Evolutionary conservation across 2,329 filamentous ascomycete species (phyloP).

Genomic region (Microcyclospora pomicola): DNA sequence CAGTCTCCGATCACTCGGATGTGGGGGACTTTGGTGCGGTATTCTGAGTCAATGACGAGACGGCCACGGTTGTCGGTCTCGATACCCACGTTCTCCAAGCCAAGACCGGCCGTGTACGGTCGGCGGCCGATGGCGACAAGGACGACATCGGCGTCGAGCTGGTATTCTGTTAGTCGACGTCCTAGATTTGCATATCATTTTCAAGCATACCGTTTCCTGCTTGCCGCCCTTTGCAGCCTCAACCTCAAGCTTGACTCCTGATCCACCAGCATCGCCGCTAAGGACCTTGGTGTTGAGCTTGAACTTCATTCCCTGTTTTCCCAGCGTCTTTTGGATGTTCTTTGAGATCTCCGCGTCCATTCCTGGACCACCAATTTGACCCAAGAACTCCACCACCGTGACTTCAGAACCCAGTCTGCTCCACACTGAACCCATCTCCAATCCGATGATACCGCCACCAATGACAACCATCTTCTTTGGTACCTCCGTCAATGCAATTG

Average conservation of each 20-base stretch:
- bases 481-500: slow-evolving; percentile 75
- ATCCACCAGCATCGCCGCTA: slow-evolving; percentile 65
- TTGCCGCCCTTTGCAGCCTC: slow-evolving; percentile 96
- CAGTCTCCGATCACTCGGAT: slow-evolving; percentile 93
- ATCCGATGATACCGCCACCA: slow-evolving; percentile 93
- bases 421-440: slow-evolving; percentile 98
- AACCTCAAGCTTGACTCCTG: slow-evolving; percentile 66
- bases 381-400: slow-evolving; percentile 91
- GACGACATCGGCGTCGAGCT: slow-evolving; percentile 90
- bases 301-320: slow-evolving; percentile 96
- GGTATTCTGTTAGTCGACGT: slow-evolving; percentile 12
- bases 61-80: slow-evolving; percentile 88
- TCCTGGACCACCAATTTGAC: slow-evolving; percentile 91
- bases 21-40: slow-evolving; percentile 93
- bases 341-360: slow-evolving; percentile 96
- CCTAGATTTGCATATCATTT: not conserved
- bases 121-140: slow-evolving; percentile 93
- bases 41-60: slow-evolving; percentile 94
- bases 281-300: slow-evolving; percentile 94
- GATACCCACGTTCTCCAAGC: slow-evolving; percentile 84
- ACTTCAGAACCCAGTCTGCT: slow-evolving; percentile 86
- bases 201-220: slow-evolving; percentile 59
- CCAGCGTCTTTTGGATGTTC: slow-evolving; percentile 77
- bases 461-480: slow-evolving; percentile 96
- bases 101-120: slow-evolving; percentile 83